phyloP scores from a whole-genome alignment of 139 green algal genomes.

The Auxenochlorella protothecoides region DNA sequence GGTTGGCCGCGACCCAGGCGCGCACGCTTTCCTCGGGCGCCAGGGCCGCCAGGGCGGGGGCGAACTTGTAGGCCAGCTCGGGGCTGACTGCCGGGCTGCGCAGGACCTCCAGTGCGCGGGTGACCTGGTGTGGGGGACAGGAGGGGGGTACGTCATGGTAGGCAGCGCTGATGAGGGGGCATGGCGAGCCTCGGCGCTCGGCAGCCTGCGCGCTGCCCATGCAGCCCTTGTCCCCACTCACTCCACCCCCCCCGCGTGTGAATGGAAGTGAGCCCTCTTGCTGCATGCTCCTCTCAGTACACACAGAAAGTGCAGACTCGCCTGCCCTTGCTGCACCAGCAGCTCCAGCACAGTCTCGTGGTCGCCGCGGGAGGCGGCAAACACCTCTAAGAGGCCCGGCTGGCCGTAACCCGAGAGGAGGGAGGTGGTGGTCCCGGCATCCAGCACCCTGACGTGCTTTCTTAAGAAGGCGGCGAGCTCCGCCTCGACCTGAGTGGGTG shows the following conservation, averaged over 20 bases:
- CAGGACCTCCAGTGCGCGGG: conserved; percentile 64
- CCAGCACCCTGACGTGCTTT: conserved; percentile 42
- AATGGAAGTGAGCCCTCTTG: too few relatives aligned
- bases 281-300: too few relatives aligned
- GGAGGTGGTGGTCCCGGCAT: conserved; percentile 61
- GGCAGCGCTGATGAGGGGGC: too few relatives aligned
- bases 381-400: conserved; percentile 76
- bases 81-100: conserved; percentile 51
- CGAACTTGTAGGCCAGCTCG: conserved; percentile 79
- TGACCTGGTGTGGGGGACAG: too few relatives aligned
- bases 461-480: conserved; percentile 40
- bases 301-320: not conserved
- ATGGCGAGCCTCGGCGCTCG: too few relatives aligned
- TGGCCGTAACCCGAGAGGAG: conserved; percentile 80
- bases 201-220: too few relatives aligned
- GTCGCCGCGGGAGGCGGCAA: conserved; percentile 60
- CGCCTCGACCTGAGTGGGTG: not conserved
- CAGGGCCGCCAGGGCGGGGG: conserved; percentile 55
- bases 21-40: conserved; percentile 53
- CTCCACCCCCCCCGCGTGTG: too few relatives aligned
- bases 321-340: conserved; percentile 54
- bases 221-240: too few relatives aligned
- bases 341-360: conserved; percentile 74
- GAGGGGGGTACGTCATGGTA: too few relatives aligned
- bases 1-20: conserved; percentile 52